phyloP scores from a whole-genome alignment of 2,329 filamentous ascomycete species.

The Podosphaera fusca region DNA sequence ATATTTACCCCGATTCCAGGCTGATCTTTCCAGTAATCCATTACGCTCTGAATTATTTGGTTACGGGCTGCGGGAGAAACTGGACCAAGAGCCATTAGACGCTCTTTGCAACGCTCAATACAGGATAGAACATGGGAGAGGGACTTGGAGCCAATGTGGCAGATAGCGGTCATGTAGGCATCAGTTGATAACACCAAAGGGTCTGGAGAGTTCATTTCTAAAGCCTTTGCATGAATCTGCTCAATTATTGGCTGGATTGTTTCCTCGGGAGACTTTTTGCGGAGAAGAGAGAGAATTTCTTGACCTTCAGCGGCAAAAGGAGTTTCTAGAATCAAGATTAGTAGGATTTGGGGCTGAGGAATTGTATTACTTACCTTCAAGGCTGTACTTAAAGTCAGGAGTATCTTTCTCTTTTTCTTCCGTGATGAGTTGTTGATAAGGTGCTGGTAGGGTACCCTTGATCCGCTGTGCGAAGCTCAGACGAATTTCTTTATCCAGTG shows the following conservation, averaged over 20 bases:
- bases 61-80: constrained; percentile 52
- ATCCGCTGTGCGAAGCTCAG: constrained; percentile 92
- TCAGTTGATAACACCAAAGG: constrained; percentile 73
- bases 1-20: constrained; percentile 82
- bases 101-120: constrained; percentile 83
- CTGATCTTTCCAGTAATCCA: constrained; percentile 82
- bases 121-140: constrained; percentile 87
- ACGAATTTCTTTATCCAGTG: constrained; percentile 88
- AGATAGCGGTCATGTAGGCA: constrained; percentile 80
- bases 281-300: constrained; percentile 56
- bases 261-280: constrained; percentile 64
- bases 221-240: constrained; percentile 57
- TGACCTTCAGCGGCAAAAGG: constrained; percentile 71
- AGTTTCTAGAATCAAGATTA: constrained; percentile 27
- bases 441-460: constrained; percentile 70
- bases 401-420: constrained; percentile 83
- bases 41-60: constrained; percentile 77
- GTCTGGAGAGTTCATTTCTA: constrained; percentile 42
- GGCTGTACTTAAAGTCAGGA: constrained; percentile 80
- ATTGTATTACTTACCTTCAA: constrained; percentile 34
- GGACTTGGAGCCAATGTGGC: constrained; percentile 84
- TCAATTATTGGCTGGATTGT: constrained; percentile 67
- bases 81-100: constrained; percentile 56
- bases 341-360: neutral
- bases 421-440: constrained; percentile 60